Evolutionary conservation across 1,284 basidiomycete genomes (phyloP), one percentile per base, ranked within the genome.

Genomic region (Puccinia hordei): DNA sequence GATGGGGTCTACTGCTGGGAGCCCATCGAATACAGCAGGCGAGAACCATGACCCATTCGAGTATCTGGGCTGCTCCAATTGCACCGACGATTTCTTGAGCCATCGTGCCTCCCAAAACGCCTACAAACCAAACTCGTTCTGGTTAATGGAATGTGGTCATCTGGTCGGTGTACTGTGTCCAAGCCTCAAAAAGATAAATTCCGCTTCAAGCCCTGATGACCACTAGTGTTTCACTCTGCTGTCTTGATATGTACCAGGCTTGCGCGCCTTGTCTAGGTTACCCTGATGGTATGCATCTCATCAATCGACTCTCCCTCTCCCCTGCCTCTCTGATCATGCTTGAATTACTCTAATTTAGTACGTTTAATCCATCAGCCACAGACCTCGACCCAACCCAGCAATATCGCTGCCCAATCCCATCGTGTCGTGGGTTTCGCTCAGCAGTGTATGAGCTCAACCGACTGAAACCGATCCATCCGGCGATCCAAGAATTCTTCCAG

Each of bases 131-230:
- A 53, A 44, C 24, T 55, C 76, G 13, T 78, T 78, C 65, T 78
- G 76, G 76, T 33, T 78, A 27, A 41, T 71, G 53, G 76, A 78
- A 59, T 78, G 76, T 38, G 76, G 76, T 27, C 76, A 78, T 78
- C 6, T 78, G 15, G 76, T 78, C 27, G 2, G 76, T 44, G 6
- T 12, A 19, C 2, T 66, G 13, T 41, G 2, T 33, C 46, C 17
- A 19, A 49, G 8, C 17, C 46, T 49, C 55, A 13, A 72, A 51
- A 4, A n/a, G 38, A 33, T 55, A 5, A 13, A 49, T 38, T 13
- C n/a, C 63, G 44, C 66, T 22, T 22, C 33, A 1, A 10, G 51
- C 2, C 6, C 51, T 38, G 30, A 46, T 49, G 44, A 35, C 33
- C 33, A 53, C 46, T 63, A 19, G n/a, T n/a, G n/a, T 73, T 19